Base-by-base conservation (phyloP, 2,329 filamentous ascomycete genomes). In the Calonectria fujianensis region DNA sequence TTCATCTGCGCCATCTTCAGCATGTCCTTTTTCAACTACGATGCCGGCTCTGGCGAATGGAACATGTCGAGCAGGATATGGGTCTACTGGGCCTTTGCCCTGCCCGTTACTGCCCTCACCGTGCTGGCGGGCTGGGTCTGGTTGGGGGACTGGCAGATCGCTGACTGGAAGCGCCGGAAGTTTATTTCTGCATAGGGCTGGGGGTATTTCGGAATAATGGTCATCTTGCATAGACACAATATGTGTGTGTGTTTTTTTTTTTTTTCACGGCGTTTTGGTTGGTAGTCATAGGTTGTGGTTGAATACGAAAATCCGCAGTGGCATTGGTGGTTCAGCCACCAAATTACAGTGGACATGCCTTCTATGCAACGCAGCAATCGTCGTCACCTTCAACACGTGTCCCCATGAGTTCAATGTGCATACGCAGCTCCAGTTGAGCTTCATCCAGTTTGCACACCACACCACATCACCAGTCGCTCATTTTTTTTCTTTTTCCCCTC, bases 1-100 rank as follows among this genome's bases (percentile, higher is more conserved):
- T 90, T 90, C 74, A 84, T 90, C 20, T 88, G 82, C 0, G 84
- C 87, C 7, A 81, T 91, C 5, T 89, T 89, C 59, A 87, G 87
- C 77, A 89, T 85, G 76, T 85, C 84, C 0, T 89, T 89, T 57
- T 89, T 89, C 73, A 78, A 84, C 0, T 80, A 79, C 4, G 80
- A 82, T 24, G 75, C 79, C 0, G 73, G 77, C 4, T 76, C 76
- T 0, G 79, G 77, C 11, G 69, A 54, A 1, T 86, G 84, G 83
- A 50, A 37, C 0, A 75, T 85, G 0, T 84, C 83, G 0, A 48
- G 64, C 4, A 78, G 81, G 65, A 83, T 86, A n/a, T 86, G 84
- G 84, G 41, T 85, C 0, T 86, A 82, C 54, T 85, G 84, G 83
- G 83, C 76, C 0, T 76, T 83, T 69, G 80, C 83, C 0, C 57